Evolutionary conservation across 2,329 filamentous ascomycete genomes (phyloP).

Genomic region (Coniella lustricola): DNA sequence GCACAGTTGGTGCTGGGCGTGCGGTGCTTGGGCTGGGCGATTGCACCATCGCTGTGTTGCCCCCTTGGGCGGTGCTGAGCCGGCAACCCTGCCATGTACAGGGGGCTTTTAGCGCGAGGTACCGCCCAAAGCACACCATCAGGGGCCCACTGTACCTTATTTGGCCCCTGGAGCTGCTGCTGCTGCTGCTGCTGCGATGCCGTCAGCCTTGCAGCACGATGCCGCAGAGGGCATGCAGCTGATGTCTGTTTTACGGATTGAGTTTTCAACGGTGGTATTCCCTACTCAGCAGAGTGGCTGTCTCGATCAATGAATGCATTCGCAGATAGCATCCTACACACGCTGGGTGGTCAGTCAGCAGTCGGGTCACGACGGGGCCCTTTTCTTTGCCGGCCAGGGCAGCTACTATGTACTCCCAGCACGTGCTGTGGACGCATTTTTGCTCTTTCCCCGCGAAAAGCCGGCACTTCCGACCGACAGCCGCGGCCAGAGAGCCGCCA

Average conservation of each 20-base stretch:
- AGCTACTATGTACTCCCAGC: neutral
- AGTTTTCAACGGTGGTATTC: too few relatives aligned
- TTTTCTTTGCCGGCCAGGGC: too few relatives aligned
- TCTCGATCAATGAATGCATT: too few relatives aligned
- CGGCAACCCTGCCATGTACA: too few relatives aligned
- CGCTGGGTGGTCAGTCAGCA: too few relatives aligned
- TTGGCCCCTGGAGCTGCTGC: slow-evolving; percentile 1
- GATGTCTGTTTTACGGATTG: too few relatives aligned
- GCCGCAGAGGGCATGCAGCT: too few relatives aligned
- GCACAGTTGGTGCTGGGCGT: neutral
- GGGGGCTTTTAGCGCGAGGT: neutral
- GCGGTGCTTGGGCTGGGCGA: neutral
- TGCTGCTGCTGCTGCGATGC: neutral
- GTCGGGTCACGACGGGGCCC: too few relatives aligned
- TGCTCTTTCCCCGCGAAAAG: neutral
- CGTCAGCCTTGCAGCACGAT: neutral
- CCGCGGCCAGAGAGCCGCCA: neutral
- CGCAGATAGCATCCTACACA: too few relatives aligned
- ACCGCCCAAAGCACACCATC: slow-evolving; percentile 4
- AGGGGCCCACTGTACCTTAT: slow-evolving; percentile 1
- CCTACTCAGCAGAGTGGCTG: too few relatives aligned
- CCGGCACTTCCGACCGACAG: neutral
- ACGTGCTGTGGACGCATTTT: neutral
- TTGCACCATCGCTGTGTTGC: slow-evolving; percentile 6
- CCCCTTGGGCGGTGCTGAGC: too few relatives aligned